Conservation (phyloP, 2,329 filamentous ascomycete genomes). For the Monosporascus sp. region DNA sequence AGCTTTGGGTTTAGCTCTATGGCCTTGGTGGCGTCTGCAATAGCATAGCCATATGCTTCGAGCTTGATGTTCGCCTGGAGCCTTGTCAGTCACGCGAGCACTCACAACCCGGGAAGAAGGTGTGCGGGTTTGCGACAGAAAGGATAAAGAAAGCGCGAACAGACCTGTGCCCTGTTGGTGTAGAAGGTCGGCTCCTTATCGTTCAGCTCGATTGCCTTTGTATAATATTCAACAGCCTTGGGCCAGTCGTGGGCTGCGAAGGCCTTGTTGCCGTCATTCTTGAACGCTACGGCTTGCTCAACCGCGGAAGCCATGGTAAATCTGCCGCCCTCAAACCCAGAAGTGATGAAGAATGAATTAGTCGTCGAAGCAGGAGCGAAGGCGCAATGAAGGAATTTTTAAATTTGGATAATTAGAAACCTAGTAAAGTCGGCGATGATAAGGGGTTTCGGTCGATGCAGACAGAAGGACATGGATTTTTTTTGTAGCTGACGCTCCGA, state of each 20-base stretch:
- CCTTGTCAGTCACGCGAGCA: conserved; percentile 43
- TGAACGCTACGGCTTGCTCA: conserved; percentile 75
- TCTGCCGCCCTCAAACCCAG: background rate
- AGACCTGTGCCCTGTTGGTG: conserved; percentile 90
- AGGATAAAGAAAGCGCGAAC: conserved; percentile 19
- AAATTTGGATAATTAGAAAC: background rate
- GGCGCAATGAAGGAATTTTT: background rate
- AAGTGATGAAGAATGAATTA: too few species aligned
- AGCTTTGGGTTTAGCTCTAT: conserved; percentile 84
- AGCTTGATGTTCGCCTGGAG: conserved; percentile 85
- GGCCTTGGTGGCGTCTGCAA: conserved; percentile 84
- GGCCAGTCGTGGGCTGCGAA: conserved; percentile 86
- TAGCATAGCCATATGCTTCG: conserved; percentile 89
- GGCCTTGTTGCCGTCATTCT: conserved; percentile 91
- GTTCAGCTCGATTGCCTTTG: conserved; percentile 80
- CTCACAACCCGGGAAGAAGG: conserved; percentile 8
- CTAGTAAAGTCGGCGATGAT: too few species aligned
- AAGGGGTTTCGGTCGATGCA: too few species aligned
- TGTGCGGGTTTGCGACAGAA: background rate
- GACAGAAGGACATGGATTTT: too few species aligned
- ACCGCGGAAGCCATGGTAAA: conserved; percentile 35
- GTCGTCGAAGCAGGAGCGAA: background rate
- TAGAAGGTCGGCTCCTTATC: conserved; percentile 83
- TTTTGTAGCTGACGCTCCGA: background rate
- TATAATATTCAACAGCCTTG: conserved; percentile 75